Evolutionary conservation across 345 rosid species (phyloP), one percentile per base, ranked within the genome.

Genomic region (Pugionium dolabratum): DNA sequence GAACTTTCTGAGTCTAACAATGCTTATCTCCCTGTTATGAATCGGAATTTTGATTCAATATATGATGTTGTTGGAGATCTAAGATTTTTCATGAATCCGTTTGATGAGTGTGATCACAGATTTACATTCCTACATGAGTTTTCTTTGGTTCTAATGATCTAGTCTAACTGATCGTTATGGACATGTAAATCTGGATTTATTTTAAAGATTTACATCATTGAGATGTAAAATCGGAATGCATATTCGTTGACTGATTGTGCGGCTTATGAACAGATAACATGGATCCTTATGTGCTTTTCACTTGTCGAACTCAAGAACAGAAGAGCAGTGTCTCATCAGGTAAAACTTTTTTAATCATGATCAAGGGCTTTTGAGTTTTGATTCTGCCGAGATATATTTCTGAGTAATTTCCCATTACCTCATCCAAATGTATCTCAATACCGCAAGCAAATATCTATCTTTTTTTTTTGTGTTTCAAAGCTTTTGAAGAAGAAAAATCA

Each of bases 311-410:
- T 41, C 96, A 91, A 80, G 90, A 91, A 70, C 72, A 79, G 56
- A 88, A 78, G 62, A 91, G 97, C 77, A 82, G 79, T 61, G 75
- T 86, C 39, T 86, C 96, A 61, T 62, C 81, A 73, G 97, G 96
- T 88, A 41, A 40, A 29, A 1, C 9, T 40, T 35, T 70, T 35
- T 9, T 35, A 44, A 54, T 71, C 58, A 54, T 47, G 51, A 71
- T 54, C 64, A 68, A 30, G 0, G 26, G 45, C 1, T 6, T 18
- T 18, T 18, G 18, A 18, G 18, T 62, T 45, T 36, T 34, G 25
- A 3, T 49, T 33, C 1, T 37, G n/a, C 41, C 30, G 8, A 41
- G 44, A 4, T 30, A 6, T 18, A 18, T 18, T 18, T 18, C 18
- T 18, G 18, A 18, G 18, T 18, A 18, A 18, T 18, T 18, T 18